Conservation (phyloP, 1,284 basidiomycete genomes). For the Agaricales sp. region DNA sequence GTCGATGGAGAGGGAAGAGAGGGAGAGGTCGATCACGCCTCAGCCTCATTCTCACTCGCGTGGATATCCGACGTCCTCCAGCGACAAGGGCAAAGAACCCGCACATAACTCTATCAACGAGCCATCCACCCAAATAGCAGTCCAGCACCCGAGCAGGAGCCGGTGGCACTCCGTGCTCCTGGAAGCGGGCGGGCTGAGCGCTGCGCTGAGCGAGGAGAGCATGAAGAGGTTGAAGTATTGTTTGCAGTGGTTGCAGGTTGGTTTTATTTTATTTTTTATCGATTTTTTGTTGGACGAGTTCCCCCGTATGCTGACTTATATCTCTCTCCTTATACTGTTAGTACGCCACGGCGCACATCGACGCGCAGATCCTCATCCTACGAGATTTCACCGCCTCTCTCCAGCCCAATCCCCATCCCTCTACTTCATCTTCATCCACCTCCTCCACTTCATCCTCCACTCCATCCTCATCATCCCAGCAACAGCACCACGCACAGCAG, state of each 20-base stretch:
- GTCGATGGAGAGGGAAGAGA: no score
- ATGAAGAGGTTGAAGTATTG: conserved; percentile 84
- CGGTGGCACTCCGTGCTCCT: conserved; percentile 78
- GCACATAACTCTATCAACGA: no score
- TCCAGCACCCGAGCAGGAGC: conserved; percentile 58
- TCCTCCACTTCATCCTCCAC: conserved; percentile 16
- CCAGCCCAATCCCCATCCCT: conserved; percentile 27
- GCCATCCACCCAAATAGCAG: conserved; percentile 11
- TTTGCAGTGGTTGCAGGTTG: conserved; percentile 80
- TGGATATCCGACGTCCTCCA: no score
- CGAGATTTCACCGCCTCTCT: conserved; percentile 73
- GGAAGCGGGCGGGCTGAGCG: conserved; percentile 84
- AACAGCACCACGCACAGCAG: conserved; percentile 24
- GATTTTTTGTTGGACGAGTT: conserved; percentile 2
- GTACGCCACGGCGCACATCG: conserved; percentile 85
- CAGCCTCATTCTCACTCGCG: neutral
- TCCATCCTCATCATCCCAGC: conserved; percentile 12
- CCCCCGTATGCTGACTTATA: conserved; percentile 4
- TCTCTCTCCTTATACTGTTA: conserved; percentile 21
- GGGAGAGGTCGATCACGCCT: conserved; percentile 2
- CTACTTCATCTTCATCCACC: conserved; percentile 14
- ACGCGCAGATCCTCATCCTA: conserved; percentile 77
- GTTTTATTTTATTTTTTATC: conserved; percentile 13
- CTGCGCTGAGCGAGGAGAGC: conserved; percentile 83
- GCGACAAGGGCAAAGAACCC: no score